Base-by-base conservation (phyloP, 2,329 filamentous ascomycete species). In the Neopestalotiopsis rosae region DNA sequence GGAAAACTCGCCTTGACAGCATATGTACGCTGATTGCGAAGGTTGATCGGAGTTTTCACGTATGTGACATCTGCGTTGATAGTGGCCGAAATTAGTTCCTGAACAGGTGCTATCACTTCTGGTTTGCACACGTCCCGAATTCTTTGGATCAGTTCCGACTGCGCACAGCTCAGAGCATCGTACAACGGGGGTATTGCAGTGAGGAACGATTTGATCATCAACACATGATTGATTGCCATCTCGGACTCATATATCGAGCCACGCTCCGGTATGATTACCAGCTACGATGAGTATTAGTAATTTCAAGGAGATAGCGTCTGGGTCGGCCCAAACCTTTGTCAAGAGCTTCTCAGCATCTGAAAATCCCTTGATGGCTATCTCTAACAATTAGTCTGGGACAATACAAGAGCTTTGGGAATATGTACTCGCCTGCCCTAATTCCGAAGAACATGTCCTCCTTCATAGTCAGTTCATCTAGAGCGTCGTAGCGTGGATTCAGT, bases 21-120 rank as follows among this genome's bases (percentile, higher is more conserved):
- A 81, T 97, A 98, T 0, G 92, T 93, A 71, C 95, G 87, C 77
- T 98, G 95, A 70, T 98, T 97, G 14, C 95, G 89, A 68, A 97
- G 84, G 71, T 98, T 95, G 4, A 98, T 85, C 0, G 96, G 92
- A 28, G 91, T 89, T 61, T 87, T 93, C 69, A 93, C 92, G 73
- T 92, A 97, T 0, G 86, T 88, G 0, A 94, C 93, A 76, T 97
- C 93, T 9, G 92, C 88, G 71, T 98, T 96, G 73, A 99, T 91
- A 0, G 89, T 89, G 14, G 85, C 81, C 59, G 88, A 82, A 65
- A 99, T 94, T 1, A 92, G 80, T 2, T 86, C 81, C 59, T 91
- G 83, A 3, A 95, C 86, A 0, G 86, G 84, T 20, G 83, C 81
- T 5, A 92, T 87, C 17, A 89, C 88, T 17, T 88, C 86, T 0